A percentile compares a stretch with the other conserved stretches of the same genome.
Conservation (phyloP, 352 stramenopile species). For the Halophytophthora polymorphica region DNA sequence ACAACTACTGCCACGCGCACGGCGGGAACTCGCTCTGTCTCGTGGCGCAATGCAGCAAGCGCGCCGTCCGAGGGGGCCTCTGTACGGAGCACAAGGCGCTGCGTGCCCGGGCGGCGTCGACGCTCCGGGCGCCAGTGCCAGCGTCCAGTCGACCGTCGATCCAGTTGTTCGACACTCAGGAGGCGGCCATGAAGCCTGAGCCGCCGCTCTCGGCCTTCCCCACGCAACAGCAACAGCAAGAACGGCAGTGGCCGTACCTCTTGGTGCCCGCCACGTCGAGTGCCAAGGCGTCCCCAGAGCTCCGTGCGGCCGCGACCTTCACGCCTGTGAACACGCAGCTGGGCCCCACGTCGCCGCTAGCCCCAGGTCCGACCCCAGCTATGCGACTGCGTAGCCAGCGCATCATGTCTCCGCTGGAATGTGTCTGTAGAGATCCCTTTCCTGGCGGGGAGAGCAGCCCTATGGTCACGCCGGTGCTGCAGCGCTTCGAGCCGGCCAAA, state of each 20-base stretch:
- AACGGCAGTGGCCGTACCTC: too few species aligned
- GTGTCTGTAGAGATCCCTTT: conserved; percentile 9
- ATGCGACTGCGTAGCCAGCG: too few species aligned
- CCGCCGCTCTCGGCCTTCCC: conserved; percentile 5
- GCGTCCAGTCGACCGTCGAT: conserved; percentile 15
- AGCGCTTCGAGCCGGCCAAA: conserved; percentile 15
- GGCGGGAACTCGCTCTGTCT: conserved; percentile 40
- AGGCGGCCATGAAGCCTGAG: conserved; percentile 16
- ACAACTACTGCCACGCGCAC: conserved; percentile 43
- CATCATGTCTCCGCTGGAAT: conserved; percentile 11
- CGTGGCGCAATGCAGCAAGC: conserved; percentile 28
- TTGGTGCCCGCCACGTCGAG: not conserved
- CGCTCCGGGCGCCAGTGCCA: not conserved
- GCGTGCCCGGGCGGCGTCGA: not conserved
- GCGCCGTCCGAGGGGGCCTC: conserved; percentile 31
- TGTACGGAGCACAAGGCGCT: conserved; percentile 34
- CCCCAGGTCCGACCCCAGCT: not conserved
- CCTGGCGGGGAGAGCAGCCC: conserved; percentile 6
- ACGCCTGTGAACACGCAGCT: not conserved
- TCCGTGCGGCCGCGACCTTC: conserved; percentile 1
- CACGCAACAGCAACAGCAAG: not conserved
- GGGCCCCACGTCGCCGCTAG: not conserved
- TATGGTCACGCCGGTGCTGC: conserved; percentile 20
- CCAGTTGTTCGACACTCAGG: not conserved
- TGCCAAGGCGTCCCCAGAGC: conserved; percentile 6